Evolutionary conservation across 108 stramenopile genomes (phyloP), one percentile per base, ranked within the genome.

Genomic region (Cyclostephanos tholiformis): DNA sequence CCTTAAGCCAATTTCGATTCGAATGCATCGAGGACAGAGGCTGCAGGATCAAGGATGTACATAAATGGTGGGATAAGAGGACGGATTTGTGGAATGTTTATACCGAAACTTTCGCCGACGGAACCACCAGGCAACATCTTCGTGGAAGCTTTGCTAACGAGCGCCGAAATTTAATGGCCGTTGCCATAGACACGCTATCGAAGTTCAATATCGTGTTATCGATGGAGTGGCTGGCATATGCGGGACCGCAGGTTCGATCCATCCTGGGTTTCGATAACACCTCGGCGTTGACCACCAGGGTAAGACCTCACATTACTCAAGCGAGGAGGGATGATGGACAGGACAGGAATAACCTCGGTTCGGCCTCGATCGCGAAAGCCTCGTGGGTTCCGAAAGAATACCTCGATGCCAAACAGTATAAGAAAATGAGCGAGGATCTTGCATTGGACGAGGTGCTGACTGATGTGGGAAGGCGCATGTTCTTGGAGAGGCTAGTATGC

Each of bases 161-260:
- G 49, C 74, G 91, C 51, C 71, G 66, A 50, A 72, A 85, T 38
- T 63, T 79, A 10, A 63, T 93, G 55, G 87, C 76, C 14, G 83
- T 55, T 14, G 89, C 92, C 4, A 72, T 93, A 16, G 88, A 90
- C 68, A 83, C 85, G 3, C 64, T 93, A 26, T 87, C 87, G 6
- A 77, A 82, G 29, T 93, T 89, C 77, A 80, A 93, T 59, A 65
- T 93, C n/a, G 88, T 93, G 0, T 51, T 90, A 60, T 76, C 72
- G 16, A 93, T 93, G 89, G 92, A 93, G 65, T 93, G 87, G 88
- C 61, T 93, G 57, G 89, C 88, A n/a, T 93, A 93, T 67, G 85
- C 88, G 19, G 86, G 75, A 46, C 59, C 71, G 11, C 75, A 82
- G 58, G 87, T 93, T 7, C 26, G 46, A 12, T 77, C 78, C n/a